Percentiles rank a stretch among this genome's conserved stretches.
Evolutionary conservation across 176 grass and related monocot species (phyloP).

Genomic region (Cenchrus americanus): DNA sequence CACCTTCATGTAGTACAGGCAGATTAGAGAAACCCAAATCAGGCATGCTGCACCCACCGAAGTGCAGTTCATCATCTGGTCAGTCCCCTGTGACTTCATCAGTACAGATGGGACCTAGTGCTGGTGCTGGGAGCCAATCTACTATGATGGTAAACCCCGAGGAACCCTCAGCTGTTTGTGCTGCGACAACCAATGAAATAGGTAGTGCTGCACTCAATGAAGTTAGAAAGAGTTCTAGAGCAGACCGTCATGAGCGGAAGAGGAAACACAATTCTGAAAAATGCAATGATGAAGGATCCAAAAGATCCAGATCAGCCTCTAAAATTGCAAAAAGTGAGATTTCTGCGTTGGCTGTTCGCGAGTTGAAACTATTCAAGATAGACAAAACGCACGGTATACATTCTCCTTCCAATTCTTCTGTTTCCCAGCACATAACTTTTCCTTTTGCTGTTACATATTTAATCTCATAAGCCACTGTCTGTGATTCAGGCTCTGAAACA

Average conservation of each 20-base stretch:
- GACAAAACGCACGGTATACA: slow-evolving; percentile 65
- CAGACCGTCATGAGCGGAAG: slow-evolving; percentile 26
- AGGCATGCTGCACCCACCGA: slow-evolving; percentile 3
- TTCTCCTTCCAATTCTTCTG: slow-evolving; percentile 3
- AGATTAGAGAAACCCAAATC: slow-evolving; percentile 8
- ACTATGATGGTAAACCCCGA: slow-evolving; percentile 19
- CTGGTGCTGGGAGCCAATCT: slow-evolving; percentile 26
- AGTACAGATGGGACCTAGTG: neutral
- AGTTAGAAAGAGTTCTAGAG: slow-evolving; percentile 28
- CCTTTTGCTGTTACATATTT: neutral
- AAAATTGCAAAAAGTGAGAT: slow-evolving; percentile 64
- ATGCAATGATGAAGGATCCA: slow-evolving; percentile 41
- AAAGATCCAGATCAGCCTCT: slow-evolving; percentile 29
- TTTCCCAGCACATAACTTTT: slow-evolving; percentile 17
- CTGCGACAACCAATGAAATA: slow-evolving; percentile 17
- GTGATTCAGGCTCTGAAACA: slow-evolving; percentile 53
- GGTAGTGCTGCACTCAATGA: slow-evolving; percentile 2
- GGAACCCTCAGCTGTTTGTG: slow-evolving; percentile 12
- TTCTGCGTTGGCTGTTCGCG: slow-evolving; percentile 57
- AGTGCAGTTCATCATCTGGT: neutral
- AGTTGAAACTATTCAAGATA: slow-evolving; percentile 67
- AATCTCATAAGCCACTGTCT: slow-evolving; percentile 15
- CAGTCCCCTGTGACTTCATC: slow-evolving; percentile 8
- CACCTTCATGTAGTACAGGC: neutral
- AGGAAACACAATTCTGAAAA: slow-evolving; percentile 39